phyloP scores from a whole-genome alignment of 2,329 filamentous ascomycete species.

The Penicillium olsonii region DNA sequence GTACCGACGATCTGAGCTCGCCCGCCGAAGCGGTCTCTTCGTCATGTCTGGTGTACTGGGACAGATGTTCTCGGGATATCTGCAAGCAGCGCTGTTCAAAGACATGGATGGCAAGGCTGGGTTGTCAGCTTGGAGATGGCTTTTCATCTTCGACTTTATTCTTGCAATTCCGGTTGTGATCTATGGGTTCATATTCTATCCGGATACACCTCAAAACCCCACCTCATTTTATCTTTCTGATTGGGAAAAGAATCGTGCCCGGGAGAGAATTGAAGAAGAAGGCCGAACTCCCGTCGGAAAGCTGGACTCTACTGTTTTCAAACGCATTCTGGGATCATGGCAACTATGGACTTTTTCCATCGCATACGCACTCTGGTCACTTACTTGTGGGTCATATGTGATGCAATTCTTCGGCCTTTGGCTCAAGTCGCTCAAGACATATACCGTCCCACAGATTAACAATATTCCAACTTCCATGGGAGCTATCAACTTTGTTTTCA shows the following conservation, averaged over 20 bases:
- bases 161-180: conserved; percentile 50
- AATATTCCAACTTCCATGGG: conserved; percentile 5
- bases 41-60: conserved; percentile 14
- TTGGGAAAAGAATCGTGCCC: not conserved
- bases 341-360: conserved; percentile 6
- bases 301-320: not conserved
- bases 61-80: conserved; percentile 10
- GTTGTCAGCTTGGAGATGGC: conserved; percentile 53
- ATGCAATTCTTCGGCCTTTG: conserved; percentile 8
- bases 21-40: conserved; percentile 17
- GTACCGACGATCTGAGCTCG: conserved; percentile 17
- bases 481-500: conserved; percentile 6
- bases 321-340: conserved; percentile 5
- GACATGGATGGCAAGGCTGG: conserved; percentile 52
- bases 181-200: conserved; percentile 40
- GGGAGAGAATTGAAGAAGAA: conserved; percentile 2
- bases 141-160: conserved; percentile 58
- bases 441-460: conserved; percentile 3
- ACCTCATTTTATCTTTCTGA: conserved; percentile 38
- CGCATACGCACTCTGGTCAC: conserved; percentile 4
- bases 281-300: conserved; percentile 1
- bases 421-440: conserved; percentile 3
- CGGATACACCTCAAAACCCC: conserved; percentile 48
- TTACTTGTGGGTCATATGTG: conserved; percentile 5
- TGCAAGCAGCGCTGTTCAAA: conserved; percentile 51